Evolutionary conservation across 345 rosid species (phyloP).

Genomic region (Eucalyptus grandis): DNA sequence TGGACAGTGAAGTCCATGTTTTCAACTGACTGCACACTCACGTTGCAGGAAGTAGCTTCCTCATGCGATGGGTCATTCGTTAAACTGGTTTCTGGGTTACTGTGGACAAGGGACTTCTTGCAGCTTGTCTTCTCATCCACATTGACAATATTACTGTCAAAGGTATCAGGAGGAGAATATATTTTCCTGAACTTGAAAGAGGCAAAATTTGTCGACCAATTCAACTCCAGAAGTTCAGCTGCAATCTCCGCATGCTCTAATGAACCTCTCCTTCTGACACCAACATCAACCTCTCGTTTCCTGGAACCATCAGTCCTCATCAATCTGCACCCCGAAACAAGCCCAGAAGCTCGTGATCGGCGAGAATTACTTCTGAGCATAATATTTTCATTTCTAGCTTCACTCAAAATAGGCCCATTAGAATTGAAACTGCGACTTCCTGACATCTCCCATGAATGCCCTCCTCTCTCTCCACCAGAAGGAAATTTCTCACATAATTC

Average conservation of each 20-base stretch:
- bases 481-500: slow-evolving; percentile 18
- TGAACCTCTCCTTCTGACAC: slow-evolving; percentile 21
- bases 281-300: slow-evolving; percentile 12
- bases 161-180: not conserved
- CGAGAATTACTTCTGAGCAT: slow-evolving; percentile 24
- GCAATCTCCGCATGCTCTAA: slow-evolving; percentile 78
- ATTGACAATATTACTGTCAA: not conserved
- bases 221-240: slow-evolving; percentile 71
- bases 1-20: not conserved
- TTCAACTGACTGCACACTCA: not conserved
- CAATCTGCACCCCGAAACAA: slow-evolving; percentile 40
- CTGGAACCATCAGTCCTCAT: slow-evolving; percentile 2
- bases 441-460: slow-evolving; percentile 28
- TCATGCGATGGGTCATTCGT: not conserved
- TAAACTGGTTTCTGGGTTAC: not conserved
- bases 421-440: slow-evolving; percentile 36
- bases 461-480: slow-evolving; percentile 5
- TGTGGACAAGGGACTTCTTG: not conserved
- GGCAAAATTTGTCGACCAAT: slow-evolving; percentile 76
- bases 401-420: slow-evolving; percentile 1
- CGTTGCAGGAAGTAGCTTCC: not conserved
- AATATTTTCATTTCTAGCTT: slow-evolving; percentile 10
- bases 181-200: slow-evolving; percentile 18
- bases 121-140: not conserved
- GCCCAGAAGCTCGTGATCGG: slow-evolving; percentile 37